Evolutionary conservation across 2,329 filamentous ascomycete species (phyloP).

Genomic region (Neopestalotiopsis clavispora): DNA sequence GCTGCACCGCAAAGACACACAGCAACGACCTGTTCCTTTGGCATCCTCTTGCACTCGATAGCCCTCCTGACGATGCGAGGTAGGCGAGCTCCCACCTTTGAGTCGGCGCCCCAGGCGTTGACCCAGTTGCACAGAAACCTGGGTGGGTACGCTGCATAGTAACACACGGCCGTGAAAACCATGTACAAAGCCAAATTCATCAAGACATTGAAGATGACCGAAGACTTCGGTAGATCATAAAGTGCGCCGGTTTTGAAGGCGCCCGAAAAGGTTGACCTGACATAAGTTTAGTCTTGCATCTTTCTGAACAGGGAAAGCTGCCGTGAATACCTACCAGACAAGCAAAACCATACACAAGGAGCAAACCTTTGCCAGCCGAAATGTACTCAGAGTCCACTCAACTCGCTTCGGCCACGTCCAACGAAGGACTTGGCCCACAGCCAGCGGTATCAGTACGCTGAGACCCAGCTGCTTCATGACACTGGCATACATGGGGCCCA

Average conservation of each 20-base stretch:
- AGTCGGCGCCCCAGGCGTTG: constrained; percentile 40
- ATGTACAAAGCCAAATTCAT: constrained; percentile 69
- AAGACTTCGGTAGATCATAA: constrained; percentile 59
- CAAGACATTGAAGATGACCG: constrained; percentile 70
- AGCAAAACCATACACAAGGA: constrained; percentile 52
- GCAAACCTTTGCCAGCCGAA: constrained; percentile 57
- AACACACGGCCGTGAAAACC: constrained; percentile 67
- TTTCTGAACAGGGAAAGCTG: background rate
- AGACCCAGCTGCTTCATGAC: constrained; percentile 73
- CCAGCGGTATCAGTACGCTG: constrained; percentile 68
- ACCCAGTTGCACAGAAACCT: constrained; percentile 34
- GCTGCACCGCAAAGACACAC: constrained; percentile 76
- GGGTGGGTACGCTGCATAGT: constrained; percentile 52
- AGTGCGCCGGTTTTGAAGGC: constrained; percentile 69
- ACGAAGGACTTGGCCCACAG: constrained; percentile 64
- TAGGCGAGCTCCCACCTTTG: constrained; percentile 29
- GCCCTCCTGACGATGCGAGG: constrained; percentile 35
- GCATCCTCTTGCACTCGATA: constrained; percentile 57
- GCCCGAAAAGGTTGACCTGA: constrained; percentile 70
- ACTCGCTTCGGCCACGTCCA: constrained; percentile 55
- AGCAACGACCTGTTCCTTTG: constrained; percentile 67
- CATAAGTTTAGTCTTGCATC: constrained; percentile 35
- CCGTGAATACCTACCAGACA: constrained; percentile 45
- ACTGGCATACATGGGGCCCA: constrained; percentile 66
- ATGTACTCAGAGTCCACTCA: constrained; percentile 55